A percentile compares a stretch with the other conserved stretches of the same genome.
These are phyloP conservation scores for Citrus sp. DNA, from an alignment of 345 rosid species.

Conservation along the genomic window DNA sequence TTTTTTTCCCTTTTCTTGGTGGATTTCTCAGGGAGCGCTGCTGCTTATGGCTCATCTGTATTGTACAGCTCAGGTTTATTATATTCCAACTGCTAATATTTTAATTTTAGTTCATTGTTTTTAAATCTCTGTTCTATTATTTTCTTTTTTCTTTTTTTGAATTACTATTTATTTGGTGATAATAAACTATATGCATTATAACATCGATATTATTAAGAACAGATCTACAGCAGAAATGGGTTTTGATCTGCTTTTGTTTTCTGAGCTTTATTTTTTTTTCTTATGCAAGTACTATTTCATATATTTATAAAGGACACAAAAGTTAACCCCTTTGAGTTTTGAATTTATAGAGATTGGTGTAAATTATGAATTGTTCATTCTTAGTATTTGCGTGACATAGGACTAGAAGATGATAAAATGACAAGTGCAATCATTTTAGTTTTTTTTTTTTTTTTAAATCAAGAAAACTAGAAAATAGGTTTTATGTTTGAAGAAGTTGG, in stretches of 20 bases:
- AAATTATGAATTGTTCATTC: not conserved
- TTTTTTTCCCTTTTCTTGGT: not conserved
- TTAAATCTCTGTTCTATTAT: not conserved
- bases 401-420: not conserved
- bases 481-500: not conserved
- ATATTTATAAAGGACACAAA: not conserved
- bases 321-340: not conserved
- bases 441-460: no score
- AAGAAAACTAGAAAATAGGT: not conserved
- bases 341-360: not conserved
- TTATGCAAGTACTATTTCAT: not conserved
- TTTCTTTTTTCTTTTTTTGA: not conserved
- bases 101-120: not conserved
- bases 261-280: no score
- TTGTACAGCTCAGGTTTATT: conserved; percentile 36
- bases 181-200: not conserved
- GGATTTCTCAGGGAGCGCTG: conserved; percentile 30
- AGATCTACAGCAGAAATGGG: not conserved
- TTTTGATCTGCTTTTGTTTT: not conserved
- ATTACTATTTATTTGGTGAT: not conserved
- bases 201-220: not conserved
- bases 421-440: not conserved
- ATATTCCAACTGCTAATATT: not conserved
- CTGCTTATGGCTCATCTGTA: conserved; percentile 26
- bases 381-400: not conserved